Percentiles rank a stretch among this genome's conserved stretches.
Conservation (phyloP, 1,284 basidiomycete genomes). For the Peniophora sp. region DNA sequence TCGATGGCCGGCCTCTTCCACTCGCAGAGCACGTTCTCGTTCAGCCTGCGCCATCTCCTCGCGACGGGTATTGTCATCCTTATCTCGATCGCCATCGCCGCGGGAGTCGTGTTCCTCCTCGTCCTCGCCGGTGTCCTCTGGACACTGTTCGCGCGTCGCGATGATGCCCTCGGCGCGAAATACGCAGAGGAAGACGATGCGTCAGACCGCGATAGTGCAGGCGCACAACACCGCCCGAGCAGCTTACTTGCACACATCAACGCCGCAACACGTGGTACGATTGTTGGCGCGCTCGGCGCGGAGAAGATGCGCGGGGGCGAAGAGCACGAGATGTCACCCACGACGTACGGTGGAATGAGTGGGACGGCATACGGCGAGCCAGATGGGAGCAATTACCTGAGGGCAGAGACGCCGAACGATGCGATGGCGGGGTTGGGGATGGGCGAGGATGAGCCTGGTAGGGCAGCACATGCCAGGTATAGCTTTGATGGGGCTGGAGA, state of each 20-base stretch:
- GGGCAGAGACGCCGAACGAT: slow-evolving; percentile 73
- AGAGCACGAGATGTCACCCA: slow-evolving; percentile 7
- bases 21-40: slow-evolving; percentile 72
- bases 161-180: slow-evolving; percentile 50
- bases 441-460: slow-evolving; percentile 48
- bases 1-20: slow-evolving; percentile 76
- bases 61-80: slow-evolving; percentile 91
- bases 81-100: slow-evolving; percentile 94
- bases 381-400: slow-evolving; percentile 65
- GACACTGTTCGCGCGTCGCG: slow-evolving; percentile 77
- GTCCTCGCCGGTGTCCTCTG: slow-evolving; percentile 85
- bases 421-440: slow-evolving; percentile 48
- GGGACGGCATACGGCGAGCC: slow-evolving; percentile 51
- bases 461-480: slow-evolving; percentile 71
- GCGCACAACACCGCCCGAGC: slow-evolving; percentile 65
- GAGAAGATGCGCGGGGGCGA: slow-evolving; percentile 43
- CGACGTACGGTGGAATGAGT: slow-evolving; percentile 23
- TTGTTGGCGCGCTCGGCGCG: slow-evolving; percentile 44
- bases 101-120: slow-evolving; percentile 89
- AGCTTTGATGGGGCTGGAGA: slow-evolving; percentile 73
- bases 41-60: slow-evolving; percentile 67
- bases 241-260: slow-evolving; percentile 83
- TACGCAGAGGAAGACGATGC: slow-evolving; percentile 51
- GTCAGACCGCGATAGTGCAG: slow-evolving; percentile 73
- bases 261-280: slow-evolving; percentile 74